Conservation (phyloP, 75 land plant genomes). For the Azolla pinnata region DNA sequence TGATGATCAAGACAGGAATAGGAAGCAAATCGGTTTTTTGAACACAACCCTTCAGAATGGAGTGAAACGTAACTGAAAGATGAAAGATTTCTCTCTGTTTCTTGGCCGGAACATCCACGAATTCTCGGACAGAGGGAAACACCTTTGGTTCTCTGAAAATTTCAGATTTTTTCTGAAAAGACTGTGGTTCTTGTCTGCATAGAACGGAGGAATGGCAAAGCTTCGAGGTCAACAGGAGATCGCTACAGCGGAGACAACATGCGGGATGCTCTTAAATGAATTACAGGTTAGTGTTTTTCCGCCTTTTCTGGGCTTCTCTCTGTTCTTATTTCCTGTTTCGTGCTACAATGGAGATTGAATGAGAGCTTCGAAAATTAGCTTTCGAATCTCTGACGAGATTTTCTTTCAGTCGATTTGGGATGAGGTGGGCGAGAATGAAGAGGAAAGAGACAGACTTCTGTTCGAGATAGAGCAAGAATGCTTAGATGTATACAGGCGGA, state of each 20-base stretch:
- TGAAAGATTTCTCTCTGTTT: no score
- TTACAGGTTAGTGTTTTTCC: constrained; percentile 43
- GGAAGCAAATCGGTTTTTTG: no score
- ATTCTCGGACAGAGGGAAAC: not conserved
- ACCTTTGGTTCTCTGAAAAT: not conserved
- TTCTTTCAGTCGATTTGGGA: constrained; percentile 79
- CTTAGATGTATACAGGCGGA: constrained; percentile 81
- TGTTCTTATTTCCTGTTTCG: not conserved
- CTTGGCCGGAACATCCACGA: not conserved
- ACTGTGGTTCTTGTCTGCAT: not conserved
- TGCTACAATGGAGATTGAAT: not conserved
- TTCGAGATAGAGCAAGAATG: constrained; percentile 85
- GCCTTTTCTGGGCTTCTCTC: not conserved
- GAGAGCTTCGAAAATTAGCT: not conserved
- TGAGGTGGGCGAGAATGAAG: constrained; percentile 84
- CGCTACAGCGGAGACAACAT: constrained; percentile 56
- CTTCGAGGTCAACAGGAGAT: constrained; percentile 11
- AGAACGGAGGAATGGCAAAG: not conserved
- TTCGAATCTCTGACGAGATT: not conserved
- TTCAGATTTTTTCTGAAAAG: not conserved
- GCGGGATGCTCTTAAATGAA: constrained; percentile 71
- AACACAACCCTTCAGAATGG: no score
- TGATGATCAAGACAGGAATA: no score
- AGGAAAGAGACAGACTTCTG: constrained; percentile 77
- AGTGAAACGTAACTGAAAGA: no score